Evolutionary conservation across 495 filamentous ascomycete species (phyloP).

Genomic region (Poronia punctata): DNA sequence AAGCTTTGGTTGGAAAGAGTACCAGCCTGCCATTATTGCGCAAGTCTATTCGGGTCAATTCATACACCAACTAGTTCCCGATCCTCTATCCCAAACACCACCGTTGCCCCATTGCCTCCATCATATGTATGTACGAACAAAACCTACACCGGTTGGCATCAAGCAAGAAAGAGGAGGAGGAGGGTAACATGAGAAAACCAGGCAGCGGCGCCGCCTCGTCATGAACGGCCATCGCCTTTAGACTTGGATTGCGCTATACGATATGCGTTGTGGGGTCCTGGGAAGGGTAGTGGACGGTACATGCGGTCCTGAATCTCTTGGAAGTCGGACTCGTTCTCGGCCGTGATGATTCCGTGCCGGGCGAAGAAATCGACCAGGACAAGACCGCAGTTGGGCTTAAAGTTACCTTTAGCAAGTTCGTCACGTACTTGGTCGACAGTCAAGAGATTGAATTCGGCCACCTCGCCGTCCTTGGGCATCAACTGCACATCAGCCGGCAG

Average conservation of each 20-base stretch:
- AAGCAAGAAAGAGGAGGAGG: no score
- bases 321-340: slow-evolving; percentile 77
- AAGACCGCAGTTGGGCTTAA: slow-evolving; percentile 91
- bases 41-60: slow-evolving; percentile 7
- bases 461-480: slow-evolving; percentile 76
- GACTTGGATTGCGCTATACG: no score
- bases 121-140: slow-evolving; percentile 3
- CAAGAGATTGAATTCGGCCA: slow-evolving; percentile 74
- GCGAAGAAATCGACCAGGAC: slow-evolving; percentile 87
- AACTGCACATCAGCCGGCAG: slow-evolving; percentile 60
- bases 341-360: slow-evolving; percentile 71
- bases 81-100: not conserved
- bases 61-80: not conserved
- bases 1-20: not conserved
- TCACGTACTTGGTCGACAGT: slow-evolving; percentile 67
- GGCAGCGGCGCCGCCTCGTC: no score
- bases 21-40: not conserved
- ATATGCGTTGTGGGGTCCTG: slow-evolving; percentile 51
- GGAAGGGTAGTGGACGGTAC: slow-evolving; percentile 79
- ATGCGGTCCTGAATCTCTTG: slow-evolving; percentile 66
- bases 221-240: no score
- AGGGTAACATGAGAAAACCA: not conserved
- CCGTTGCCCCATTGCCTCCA: not conserved
- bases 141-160: no score
- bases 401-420: slow-evolving; percentile 62